A percentile compares a stretch with the other conserved stretches of the same genome.
Conservation (phyloP, 495 filamentous ascomycete species). For the Hypoxylon cercidicola region DNA sequence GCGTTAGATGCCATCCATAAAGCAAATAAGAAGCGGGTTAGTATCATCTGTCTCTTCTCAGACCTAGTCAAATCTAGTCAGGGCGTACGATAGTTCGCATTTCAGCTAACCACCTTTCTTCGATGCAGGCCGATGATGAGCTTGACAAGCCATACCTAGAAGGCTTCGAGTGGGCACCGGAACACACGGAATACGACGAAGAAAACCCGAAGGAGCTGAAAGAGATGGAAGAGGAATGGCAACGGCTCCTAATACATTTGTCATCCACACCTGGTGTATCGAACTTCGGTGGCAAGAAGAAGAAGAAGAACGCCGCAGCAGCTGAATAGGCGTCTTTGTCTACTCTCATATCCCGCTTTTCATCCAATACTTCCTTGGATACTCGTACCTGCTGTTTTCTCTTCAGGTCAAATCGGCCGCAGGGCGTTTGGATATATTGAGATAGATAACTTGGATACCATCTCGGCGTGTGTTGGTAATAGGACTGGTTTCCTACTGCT, state of each 20-base stretch:
- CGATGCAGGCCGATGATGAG: constrained; percentile 82
- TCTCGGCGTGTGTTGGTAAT: too few relatives aligned
- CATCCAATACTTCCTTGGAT: constrained; percentile 28
- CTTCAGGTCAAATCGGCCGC: background rate
- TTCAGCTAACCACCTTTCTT: constrained; percentile 3
- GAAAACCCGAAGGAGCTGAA: constrained; percentile 65
- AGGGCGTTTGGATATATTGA: constrained; percentile 29
- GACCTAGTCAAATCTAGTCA: background rate
- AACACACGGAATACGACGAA: constrained; percentile 67
- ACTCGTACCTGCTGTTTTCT: constrained; percentile 12
- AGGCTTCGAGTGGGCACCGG: constrained; percentile 85
- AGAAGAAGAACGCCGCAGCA: constrained; percentile 68
- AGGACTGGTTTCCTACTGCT: too few relatives aligned
- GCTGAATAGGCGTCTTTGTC: constrained; percentile 48
- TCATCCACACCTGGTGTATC: constrained; percentile 71
- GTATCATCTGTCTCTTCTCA: constrained; percentile 15
- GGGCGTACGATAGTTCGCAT: too few relatives aligned
- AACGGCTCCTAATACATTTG: constrained; percentile 81
- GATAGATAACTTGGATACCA: constrained; percentile 35
- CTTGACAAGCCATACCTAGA: constrained; percentile 82
- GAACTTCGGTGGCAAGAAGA: constrained; percentile 62
- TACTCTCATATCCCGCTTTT: constrained; percentile 23
- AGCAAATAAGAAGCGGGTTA: constrained; percentile 91
- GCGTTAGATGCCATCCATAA: constrained; percentile 93
- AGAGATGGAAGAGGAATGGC: constrained; percentile 16